Evolutionary conservation across 2,329 filamentous ascomycete genomes (phyloP).

Genomic region (Colletotrichum liaoningense): DNA sequence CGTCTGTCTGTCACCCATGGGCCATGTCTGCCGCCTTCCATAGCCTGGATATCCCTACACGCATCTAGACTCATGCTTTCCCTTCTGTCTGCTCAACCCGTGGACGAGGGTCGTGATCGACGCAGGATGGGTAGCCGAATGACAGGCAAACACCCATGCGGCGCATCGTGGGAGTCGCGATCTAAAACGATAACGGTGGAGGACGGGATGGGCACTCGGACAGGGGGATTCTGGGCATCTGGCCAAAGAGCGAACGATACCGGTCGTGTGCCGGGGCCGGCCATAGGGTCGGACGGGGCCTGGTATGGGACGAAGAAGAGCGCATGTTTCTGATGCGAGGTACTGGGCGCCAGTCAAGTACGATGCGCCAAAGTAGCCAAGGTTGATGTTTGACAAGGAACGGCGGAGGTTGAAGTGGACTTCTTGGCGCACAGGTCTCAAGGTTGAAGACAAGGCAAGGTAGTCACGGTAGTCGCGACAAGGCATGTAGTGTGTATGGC

Average conservation of each 20-base stretch:
- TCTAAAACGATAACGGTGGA: conserved; percentile 33
- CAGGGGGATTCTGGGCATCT: conserved; percentile 28
- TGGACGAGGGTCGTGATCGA: conserved; percentile 24
- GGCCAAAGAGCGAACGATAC: conserved; percentile 27
- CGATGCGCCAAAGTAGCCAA: conserved; percentile 14
- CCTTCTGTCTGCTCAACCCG: neutral
- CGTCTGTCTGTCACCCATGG: conserved; percentile 2
- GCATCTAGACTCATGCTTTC: conserved; percentile 11
- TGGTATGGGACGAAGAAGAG: conserved; percentile 32
- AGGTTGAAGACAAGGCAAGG: neutral
- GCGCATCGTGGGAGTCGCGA: conserved; percentile 28
- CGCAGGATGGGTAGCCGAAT: conserved; percentile 24
- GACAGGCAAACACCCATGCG: conserved; percentile 33
- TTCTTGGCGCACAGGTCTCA: conserved; percentile 15
- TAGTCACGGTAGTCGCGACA: no score
- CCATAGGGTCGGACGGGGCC: conserved; percentile 26
- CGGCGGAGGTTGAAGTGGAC: conserved; percentile 16
- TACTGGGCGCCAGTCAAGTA: conserved; percentile 30
- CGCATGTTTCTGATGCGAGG: conserved; percentile 29
- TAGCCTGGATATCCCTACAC: conserved; percentile 25
- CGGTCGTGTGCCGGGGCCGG: conserved; percentile 27
- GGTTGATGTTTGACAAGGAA: conserved; percentile 31
- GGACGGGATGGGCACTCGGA: conserved; percentile 31
- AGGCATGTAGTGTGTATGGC: neutral
- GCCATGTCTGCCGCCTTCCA: conserved; percentile 12